Percentiles rank a stretch among this genome's conserved stretches.
Evolutionary conservation across 2,329 filamentous ascomycete genomes (phyloP).

Genomic region (Zelopaecilomyces penicillatus): DNA sequence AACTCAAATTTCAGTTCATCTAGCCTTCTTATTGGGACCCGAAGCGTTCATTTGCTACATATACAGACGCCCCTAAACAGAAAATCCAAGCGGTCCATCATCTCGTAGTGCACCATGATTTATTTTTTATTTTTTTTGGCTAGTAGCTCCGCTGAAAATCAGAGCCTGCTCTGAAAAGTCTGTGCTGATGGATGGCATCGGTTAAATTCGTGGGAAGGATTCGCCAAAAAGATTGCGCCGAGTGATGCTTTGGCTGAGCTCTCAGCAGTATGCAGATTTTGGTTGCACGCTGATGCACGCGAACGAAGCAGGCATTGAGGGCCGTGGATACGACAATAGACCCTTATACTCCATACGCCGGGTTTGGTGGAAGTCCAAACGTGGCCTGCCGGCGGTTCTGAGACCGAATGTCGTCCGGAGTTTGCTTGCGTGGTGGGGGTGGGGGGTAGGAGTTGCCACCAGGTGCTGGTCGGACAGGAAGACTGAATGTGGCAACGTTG

Average conservation of each 20-base stretch:
- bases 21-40: slow-evolving; percentile 15
- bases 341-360: slow-evolving; percentile 25
- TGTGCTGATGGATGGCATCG: not conserved
- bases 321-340: slow-evolving; percentile 1
- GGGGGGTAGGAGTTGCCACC: slow-evolving; percentile 49
- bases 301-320: not conserved
- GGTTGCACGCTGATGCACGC: not conserved
- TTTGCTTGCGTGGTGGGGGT: slow-evolving; percentile 50
- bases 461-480: slow-evolving; percentile 57
- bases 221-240: slow-evolving; percentile 22
- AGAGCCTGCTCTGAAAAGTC: too few species aligned
- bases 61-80: slow-evolving; percentile 12
- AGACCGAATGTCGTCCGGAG: slow-evolving; percentile 43
- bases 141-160: too few species aligned
- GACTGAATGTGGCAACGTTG: slow-evolving; percentile 45
- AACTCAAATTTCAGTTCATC: slow-evolving; percentile 16
- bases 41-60: slow-evolving; percentile 14
- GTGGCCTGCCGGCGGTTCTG: slow-evolving; percentile 46
- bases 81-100: slow-evolving; percentile 11
- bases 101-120: not conserved
- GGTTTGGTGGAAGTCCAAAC: slow-evolving; percentile 41
- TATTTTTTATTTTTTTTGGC: not conserved
- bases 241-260: slow-evolving; percentile 23
- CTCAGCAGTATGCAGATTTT: slow-evolving; percentile 10
- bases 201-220: not conserved